Base-by-base conservation (phyloP, 306 rosid genomes). In the Trifolium repens region DNA sequence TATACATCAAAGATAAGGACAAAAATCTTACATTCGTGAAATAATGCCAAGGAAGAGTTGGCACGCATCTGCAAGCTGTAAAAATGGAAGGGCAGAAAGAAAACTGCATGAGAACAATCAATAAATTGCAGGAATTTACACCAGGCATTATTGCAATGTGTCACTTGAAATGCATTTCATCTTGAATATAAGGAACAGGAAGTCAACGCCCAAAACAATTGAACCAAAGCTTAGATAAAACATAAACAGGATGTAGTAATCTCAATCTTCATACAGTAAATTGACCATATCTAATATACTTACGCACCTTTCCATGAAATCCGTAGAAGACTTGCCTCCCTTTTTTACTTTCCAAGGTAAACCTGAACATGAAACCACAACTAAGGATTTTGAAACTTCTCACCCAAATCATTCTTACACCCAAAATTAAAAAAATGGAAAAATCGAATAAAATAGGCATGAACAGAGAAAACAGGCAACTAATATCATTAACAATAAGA, bases 301-400 rank as follows among this genome's bases (percentile, higher is more conserved):
- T 68, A 44, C 66, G 19, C 78, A 34, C 71, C 50, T 69, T 49
- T 55, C 60, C 42, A 62, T 62, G 71, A 70, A 24, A 19, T 44
- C 50, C 14, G 60, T 12, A 17, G 52, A 82, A 70, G 77, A 64
- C 42, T 69, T 63, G 79, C 74, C 71, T 78, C 43, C 69, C 64
- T 43, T 54, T 53, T 52, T 69, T 66, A 64, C 3, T 74, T 57
- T 74, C 66, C 83, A 62, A 74, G 75, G 44, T 52, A 27, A 77
- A 73, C 78, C 80, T 82, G 83, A 72, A 46, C 61, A 53, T 43
- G 53, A 60, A 78, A 78, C 63, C 63, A 82, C n/a, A 42, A n/a
- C 73, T 32, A 42, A 72, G 67, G 30, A 59, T 47, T 15, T 19
- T 59, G 19, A 67, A 59, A 2, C 50, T 13, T 30, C 42, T 42